Evolutionary conservation across 306 rosid genomes (phyloP).

Genomic region (Lathyrus sativus): DNA sequence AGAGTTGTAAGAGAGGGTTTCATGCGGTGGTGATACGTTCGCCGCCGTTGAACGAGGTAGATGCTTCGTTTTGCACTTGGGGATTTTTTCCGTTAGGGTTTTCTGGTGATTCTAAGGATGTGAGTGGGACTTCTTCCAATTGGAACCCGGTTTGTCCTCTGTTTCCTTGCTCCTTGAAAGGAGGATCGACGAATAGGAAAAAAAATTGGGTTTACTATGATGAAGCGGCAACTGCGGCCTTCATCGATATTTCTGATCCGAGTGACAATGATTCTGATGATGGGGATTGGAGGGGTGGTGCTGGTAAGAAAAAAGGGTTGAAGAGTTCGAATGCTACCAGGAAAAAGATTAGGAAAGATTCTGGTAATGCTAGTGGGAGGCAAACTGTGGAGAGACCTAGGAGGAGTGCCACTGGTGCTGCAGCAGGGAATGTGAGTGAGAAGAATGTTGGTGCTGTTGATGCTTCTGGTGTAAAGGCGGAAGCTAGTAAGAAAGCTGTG

Average conservation of each 20-base stretch:
- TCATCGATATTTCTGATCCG: constrained; percentile 56
- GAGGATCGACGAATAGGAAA: constrained; percentile 30
- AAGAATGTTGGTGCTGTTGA: constrained; percentile 35
- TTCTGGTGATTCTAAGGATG: constrained; percentile 47
- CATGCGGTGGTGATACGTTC: constrained; percentile 66
- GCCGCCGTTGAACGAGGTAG: constrained; percentile 66
- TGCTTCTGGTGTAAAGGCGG: constrained; percentile 46
- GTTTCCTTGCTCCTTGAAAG: constrained; percentile 69
- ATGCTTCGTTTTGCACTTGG: constrained; percentile 72
- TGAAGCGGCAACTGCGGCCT: constrained; percentile 61
- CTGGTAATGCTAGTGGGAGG: constrained; percentile 25
- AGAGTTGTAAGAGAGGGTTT: constrained; percentile 76
- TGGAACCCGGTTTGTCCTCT: constrained; percentile 81
- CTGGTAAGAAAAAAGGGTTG: constrained; percentile 33
- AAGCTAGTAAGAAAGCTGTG: constrained; percentile 52
- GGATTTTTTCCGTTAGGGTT: constrained; percentile 77
- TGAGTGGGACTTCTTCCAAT: constrained; percentile 41
- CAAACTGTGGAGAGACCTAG: constrained; percentile 46
- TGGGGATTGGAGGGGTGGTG: constrained; percentile 62
- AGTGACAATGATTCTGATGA: constrained; percentile 81
- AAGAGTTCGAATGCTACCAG: constrained; percentile 41
- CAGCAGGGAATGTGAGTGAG: constrained; percentile 34
- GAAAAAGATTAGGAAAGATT: constrained; percentile 30
- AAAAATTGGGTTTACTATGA: constrained; percentile 52
- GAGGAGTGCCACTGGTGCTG: constrained; percentile 42